Evolutionary conservation across 768 basidiomycete genomes (phyloP), one percentile per base, ranked within the genome.

Genomic region (Suillus subaureus): DNA sequence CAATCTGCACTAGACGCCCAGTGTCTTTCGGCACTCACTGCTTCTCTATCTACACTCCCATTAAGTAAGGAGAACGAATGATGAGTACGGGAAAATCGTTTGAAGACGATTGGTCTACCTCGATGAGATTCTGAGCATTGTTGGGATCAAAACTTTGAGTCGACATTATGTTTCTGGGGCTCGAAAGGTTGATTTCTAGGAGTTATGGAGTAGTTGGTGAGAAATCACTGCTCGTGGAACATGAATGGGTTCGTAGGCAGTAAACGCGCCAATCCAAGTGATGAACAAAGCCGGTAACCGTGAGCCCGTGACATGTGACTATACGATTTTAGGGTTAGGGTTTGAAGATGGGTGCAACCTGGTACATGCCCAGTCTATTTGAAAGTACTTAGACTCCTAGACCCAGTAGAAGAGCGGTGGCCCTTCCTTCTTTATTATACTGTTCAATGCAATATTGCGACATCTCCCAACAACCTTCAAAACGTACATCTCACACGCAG

Each of bases 121-220:
- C 95, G 68, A 87, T 80, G 71, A 89, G 84, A 82, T 98, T 98
- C 78, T 96, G 92, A n/a, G 95, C 94, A 66, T 87, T 92, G 71
- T 95, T 86, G 45, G 96, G 88, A 78, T 97, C 94, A 73, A 98
- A 97, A 70, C 80, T 79, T 61, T 74, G 69, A 67, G 79, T 77
- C 21, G 86, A 75, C 82, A 86, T 87, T 65, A 70, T 77, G 64
- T 60, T 64, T 74, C 65, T 54, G 51, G 23, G 35, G 39, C 9
- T 64, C 31, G 31, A 39, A 65, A 13, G 4, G n/a, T 39, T 9
- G 43, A 28, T 49, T 43, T 55, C 58, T 42, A 42, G 52, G 21
- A 39, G 11, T 6, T n/a, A 37, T 47, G 13, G 26, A 26, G 39
- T 23, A 11, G 26, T 54, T 13, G 52, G 47, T n/a, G 43, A 39